phyloP scores from a whole-genome alignment of 2,329 filamentous ascomycete genomes.

The Colletotrichum salicis region DNA sequence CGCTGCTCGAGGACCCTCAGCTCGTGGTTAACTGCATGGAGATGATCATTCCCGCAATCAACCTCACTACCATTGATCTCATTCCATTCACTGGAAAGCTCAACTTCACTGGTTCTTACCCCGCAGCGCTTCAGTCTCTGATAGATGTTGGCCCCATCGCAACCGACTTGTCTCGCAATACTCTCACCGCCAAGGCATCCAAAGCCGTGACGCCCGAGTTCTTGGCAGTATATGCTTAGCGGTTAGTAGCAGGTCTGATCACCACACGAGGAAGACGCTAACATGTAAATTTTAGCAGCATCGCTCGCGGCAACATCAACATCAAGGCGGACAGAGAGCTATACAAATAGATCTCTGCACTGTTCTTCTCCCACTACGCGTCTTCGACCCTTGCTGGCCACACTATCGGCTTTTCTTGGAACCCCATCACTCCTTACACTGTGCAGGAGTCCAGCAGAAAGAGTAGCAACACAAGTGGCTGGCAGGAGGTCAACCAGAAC shows the following conservation, averaged over 20 bases:
- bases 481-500: constrained; percentile 3
- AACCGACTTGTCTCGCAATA: not conserved
- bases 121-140: not conserved
- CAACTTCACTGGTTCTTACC: not conserved
- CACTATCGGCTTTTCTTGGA: not conserved
- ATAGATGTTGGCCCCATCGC: not conserved
- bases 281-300: not conserved
- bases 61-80: not conserved
- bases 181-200: not conserved
- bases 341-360: not conserved
- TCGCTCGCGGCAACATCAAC: not conserved
- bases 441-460: not conserved
- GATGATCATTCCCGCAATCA: constrained; percentile 35
- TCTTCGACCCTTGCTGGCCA: not conserved
- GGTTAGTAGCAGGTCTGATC: not conserved
- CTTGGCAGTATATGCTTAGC: not conserved
- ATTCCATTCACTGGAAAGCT: not conserved
- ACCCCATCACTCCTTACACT: not conserved
- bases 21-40: constrained; percentile 21
- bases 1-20: constrained; percentile 37
- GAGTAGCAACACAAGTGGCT: not conserved
- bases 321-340: not conserved
- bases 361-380: not conserved
- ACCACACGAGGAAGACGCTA: not conserved
- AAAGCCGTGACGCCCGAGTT: not conserved